Base-by-base conservation (phyloP, 257 asterid species). In the Penstemon davidsonii region DNA sequence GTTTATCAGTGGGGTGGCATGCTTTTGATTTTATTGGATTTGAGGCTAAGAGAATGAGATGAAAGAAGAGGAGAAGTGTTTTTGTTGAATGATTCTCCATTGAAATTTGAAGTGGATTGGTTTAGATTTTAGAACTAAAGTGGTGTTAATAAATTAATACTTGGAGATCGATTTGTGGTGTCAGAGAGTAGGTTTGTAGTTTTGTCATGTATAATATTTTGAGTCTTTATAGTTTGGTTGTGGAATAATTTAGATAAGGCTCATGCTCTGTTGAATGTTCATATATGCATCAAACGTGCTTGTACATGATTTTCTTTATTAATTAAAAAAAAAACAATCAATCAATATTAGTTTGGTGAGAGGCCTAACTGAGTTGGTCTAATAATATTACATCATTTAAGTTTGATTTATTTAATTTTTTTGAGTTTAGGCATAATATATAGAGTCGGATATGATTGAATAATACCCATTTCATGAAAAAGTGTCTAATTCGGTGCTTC, bases 1-100 rank as follows among this genome's bases (percentile, higher is more conserved):
- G 75, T 74, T 77, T 44, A 4, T 88, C 97, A 3, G 66, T 65
- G 1, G 71, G 63, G 71, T 86, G 82, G 19, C 95, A 90, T 8
- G 86, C 85, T 41, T 79, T 49, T 39, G 81, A 74, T 49, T 56
- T 63, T 11, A 12, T n/a, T 10, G 64, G 64, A 7, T 55, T 58
- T 8, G 42, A n/a, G 40, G 66, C 15, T 0, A 72, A 68, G 46
- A 79, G 49, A 37, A 73, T 19, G 58, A 72, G 15, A 33, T 52
- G 62, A 61, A 73, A 37, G 36, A 68, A 44, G 73, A 86, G 39
- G 64, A 76, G 44, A 57, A 78, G n/a, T 8, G 69, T 5, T 19
- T 69, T 74, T 51, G 33, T 72, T 25, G 76, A 60, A 47, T 65
- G 40, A 39, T 43, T 76, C 43, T 11, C 78, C 87, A 86, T 80